Conservation (phyloP, 2,329 filamentous ascomycete genomes). For the Cladosporium sp. region DNA sequence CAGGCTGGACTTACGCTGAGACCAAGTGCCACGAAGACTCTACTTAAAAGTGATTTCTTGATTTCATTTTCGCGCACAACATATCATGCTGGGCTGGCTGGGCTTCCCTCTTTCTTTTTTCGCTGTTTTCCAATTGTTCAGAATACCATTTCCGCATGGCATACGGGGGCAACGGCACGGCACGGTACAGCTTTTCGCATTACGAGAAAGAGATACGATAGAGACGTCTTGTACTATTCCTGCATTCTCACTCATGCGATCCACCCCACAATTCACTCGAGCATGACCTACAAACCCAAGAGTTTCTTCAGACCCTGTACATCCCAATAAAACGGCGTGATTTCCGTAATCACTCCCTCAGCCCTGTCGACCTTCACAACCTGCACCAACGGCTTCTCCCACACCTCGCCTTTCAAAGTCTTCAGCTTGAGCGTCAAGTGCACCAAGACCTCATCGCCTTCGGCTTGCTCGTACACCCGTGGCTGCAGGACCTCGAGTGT, state of each 20-base stretch:
- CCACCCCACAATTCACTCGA: not conserved
- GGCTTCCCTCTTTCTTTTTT: not conserved
- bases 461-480: constrained; percentile 31
- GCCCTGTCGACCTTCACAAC: constrained; percentile 31
- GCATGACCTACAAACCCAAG: not conserved
- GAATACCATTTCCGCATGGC: constrained; percentile 5
- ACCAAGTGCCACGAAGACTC: constrained; percentile 16
- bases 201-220: not conserved
- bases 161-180: constrained; percentile 1
- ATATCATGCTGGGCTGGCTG: not conserved
- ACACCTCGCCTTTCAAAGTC: constrained; percentile 28
- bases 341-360: constrained; percentile 29
- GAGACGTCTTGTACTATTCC: not conserved
- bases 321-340: constrained; percentile 36
- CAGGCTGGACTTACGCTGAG: constrained; percentile 35
- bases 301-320: constrained; percentile 22
- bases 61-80: not conserved
- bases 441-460: constrained; percentile 24
- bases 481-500: constrained; percentile 29
- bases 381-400: constrained; percentile 30
- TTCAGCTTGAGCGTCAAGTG: constrained; percentile 25
- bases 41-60: not conserved
- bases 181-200: not conserved
- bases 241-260: not conserved
- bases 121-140: not conserved